These are phyloP conservation scores for Leucosporidium scottii DNA, from an alignment of 768 basidiomycete genomes.

Conservation along the genomic window DNA sequence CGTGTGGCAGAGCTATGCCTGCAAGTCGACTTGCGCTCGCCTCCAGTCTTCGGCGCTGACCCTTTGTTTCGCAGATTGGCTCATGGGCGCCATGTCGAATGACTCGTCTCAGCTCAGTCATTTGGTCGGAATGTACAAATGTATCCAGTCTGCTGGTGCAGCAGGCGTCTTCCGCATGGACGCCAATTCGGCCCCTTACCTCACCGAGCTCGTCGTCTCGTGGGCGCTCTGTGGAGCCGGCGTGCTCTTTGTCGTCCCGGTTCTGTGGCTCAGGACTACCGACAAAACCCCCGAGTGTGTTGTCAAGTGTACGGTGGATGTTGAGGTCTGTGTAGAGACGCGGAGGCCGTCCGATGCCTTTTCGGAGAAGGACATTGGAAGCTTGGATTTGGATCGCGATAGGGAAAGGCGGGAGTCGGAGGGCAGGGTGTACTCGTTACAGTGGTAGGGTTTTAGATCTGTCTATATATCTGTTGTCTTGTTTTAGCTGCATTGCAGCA, in stretches of 20 bases:
- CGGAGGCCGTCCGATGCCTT: too few relatives aligned
- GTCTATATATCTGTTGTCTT: too few relatives aligned
- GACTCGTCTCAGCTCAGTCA: slow-evolving; percentile 70
- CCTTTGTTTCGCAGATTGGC: slow-evolving; percentile 1
- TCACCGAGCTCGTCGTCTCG: slow-evolving; percentile 13
- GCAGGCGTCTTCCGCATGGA: slow-evolving; percentile 32
- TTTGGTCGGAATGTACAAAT: slow-evolving; percentile 57
- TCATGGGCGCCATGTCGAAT: slow-evolving; percentile 67
- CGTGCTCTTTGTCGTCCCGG: slow-evolving; percentile 13
- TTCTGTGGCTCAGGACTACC: slow-evolving; percentile 7
- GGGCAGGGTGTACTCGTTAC: too few relatives aligned
- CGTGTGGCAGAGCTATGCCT: slow-evolving; percentile 61
- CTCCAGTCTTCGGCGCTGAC: neutral
- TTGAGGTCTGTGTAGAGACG: too few relatives aligned
- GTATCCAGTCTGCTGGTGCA: slow-evolving; percentile 34
- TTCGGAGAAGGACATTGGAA: too few relatives aligned
- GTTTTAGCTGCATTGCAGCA: too few relatives aligned
- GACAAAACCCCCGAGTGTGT: neutral
- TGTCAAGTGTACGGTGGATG: too few relatives aligned
- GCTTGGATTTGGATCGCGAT: too few relatives aligned
- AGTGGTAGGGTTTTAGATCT: too few relatives aligned
- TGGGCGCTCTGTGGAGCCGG: slow-evolving; percentile 20
- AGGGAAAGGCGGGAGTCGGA: too few relatives aligned
- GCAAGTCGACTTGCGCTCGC: neutral
- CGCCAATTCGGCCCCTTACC: neutral